A percentile compares a stretch with the other conserved stretches of the same genome.
Conservation (phyloP, 352 stramenopile species). For the Phytophthora tubulina region DNA sequence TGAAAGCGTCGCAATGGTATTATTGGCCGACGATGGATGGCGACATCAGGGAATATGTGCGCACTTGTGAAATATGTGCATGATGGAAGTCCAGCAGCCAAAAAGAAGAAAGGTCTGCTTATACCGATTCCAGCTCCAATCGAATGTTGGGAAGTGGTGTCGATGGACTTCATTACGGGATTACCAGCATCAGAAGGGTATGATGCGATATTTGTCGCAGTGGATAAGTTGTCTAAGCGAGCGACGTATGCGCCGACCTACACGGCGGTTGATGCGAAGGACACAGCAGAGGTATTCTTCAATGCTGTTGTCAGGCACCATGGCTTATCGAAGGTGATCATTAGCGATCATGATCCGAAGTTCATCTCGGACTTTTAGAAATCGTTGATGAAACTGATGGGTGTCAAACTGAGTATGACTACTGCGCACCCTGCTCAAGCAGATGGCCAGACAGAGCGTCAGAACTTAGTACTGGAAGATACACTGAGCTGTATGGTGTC, state of each 20-base stretch:
- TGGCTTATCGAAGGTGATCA: constrained; percentile 21
- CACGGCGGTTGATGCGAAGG: constrained; percentile 25
- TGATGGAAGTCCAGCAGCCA: constrained; percentile 11
- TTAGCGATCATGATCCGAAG: constrained; percentile 33
- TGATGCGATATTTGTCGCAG: constrained; percentile 31
- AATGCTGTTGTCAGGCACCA: constrained; percentile 27
- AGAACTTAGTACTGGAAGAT: constrained; percentile 26
- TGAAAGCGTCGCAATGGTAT: constrained; percentile 15
- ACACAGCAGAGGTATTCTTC: constrained; percentile 21
- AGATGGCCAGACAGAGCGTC: constrained; percentile 26
- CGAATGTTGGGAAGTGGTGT: constrained; percentile 37
- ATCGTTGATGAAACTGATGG: constrained; percentile 28
- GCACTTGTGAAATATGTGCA: constrained; percentile 14
- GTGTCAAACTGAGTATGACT: constrained; percentile 29
- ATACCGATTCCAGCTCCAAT: constrained; percentile 18
- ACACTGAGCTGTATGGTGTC: constrained; percentile 24
- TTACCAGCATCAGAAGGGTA: constrained; percentile 32
- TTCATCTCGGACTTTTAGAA: constrained; percentile 33
- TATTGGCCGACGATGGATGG: constrained; percentile 15
- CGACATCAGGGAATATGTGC: constrained; percentile 30
- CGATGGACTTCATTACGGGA: constrained; percentile 44
- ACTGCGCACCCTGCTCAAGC: constrained; percentile 29
- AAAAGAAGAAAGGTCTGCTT: constrained; percentile 9
- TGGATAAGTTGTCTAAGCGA: constrained; percentile 41
- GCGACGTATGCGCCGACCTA: constrained; percentile 27